Conservation (phyloP, 805 yeast genomes). For the Ogataea ramenticola region DNA sequence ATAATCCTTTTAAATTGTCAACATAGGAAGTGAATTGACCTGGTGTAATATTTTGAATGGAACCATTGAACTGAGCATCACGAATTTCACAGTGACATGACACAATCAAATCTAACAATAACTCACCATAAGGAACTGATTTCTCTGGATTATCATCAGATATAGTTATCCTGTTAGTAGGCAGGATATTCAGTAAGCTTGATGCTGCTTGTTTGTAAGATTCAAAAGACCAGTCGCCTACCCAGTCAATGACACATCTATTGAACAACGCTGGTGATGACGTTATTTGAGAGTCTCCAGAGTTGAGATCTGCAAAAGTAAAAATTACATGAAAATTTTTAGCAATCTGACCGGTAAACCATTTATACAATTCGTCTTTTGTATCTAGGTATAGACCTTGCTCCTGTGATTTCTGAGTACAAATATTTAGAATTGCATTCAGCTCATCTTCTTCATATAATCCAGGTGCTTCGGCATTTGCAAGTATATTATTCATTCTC, state of each 20-base stretch:
- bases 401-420: slow-evolving; percentile 48
- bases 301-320: slow-evolving; percentile 52
- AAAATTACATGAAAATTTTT: slow-evolving; percentile 77
- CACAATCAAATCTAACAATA: slow-evolving; percentile 39
- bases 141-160: neutral
- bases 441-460: slow-evolving; percentile 73
- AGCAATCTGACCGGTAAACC: slow-evolving; percentile 68
- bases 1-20: slow-evolving; percentile 35
- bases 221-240: slow-evolving; percentile 70
- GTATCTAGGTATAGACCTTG: slow-evolving; percentile 61
- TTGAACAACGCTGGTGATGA: slow-evolving; percentile 87
- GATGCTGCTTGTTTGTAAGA: slow-evolving; percentile 47
- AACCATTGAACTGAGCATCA: neutral
- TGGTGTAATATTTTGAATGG: slow-evolving; percentile 31
- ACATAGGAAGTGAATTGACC: slow-evolving; percentile 48
- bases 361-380: slow-evolving; percentile 59
- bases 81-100: slow-evolving; percentile 32
- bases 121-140: slow-evolving; percentile 17
- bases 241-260: slow-evolving; percentile 82
- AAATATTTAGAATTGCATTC: slow-evolving; percentile 40
- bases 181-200: neutral
- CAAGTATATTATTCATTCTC: slow-evolving; percentile 86
- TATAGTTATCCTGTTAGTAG: neutral
- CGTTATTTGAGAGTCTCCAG: slow-evolving; percentile 36
- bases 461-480: slow-evolving; percentile 91